Base-by-base conservation (phyloP, 169 alveolate genomes). In the Eimeria praecox region DNA sequence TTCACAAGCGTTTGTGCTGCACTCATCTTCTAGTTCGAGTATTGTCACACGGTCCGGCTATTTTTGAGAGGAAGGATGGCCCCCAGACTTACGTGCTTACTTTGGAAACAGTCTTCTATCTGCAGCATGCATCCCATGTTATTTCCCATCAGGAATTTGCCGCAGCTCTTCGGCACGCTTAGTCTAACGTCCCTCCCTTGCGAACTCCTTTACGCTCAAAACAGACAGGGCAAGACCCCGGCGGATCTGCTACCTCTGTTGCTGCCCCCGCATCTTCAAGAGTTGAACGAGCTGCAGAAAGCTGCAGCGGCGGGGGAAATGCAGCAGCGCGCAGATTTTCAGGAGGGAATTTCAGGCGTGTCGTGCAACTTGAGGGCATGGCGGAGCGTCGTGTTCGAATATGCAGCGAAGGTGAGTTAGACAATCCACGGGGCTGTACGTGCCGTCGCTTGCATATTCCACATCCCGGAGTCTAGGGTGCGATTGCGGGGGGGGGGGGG, bases 311-410 rank as follows among this genome's bases (percentile, higher is more conserved):
- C 82, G 42, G 93, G 82, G 62, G 64, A 62, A 56, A 24, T 87
- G 80, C 93, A 87, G 82, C 93, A 20, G 46, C 82, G 71, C 16
- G 80, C 83, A 22, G 93, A 87, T 42, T 35, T 87, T 42, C 93
- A 87, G 44, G 75, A 87, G 20, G 82, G 62, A 71, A 27, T 87
- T 46, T 22, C 93, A 2, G 78, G 49, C 22, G 82, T 87, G 33
- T 59, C 93, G 35, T 46, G 80, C 27, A 38, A 42, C 75, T 42
- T 92, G 71, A 77, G 89, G 71, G 73, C 80, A 40, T 92, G 95
- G 95, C 30, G 95, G 44, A 27, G 90, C 59, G 77, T 92, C 73
- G 95, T 92, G 85, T 92, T 92, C 54, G 95, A 92, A 62, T 59
- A 77, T 73, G 95, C 95, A 3, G 89, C 88, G n/a, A 77, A 92